Evolutionary conservation across 192 early-diverging fungal genomes (phyloP).

Genomic region (Coemansia aciculifera): DNA sequence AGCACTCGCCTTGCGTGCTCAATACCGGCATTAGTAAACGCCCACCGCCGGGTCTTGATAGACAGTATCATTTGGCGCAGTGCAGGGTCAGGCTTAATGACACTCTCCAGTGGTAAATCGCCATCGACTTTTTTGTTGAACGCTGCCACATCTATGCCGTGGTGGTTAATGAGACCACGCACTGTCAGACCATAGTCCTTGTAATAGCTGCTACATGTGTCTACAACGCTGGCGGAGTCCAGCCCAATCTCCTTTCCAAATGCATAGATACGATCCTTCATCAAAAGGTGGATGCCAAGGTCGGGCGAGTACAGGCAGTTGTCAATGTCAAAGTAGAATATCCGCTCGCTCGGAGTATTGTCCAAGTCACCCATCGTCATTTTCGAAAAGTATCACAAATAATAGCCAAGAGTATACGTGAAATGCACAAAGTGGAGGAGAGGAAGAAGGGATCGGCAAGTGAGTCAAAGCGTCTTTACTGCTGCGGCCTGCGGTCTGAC

Average conservation of each 20-base stretch:
- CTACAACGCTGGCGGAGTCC: slow-evolving; percentile 53
- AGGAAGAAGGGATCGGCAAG: neutral
- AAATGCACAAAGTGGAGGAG: neutral
- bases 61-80: slow-evolving; percentile 63
- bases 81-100: slow-evolving; percentile 61
- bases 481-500: neutral
- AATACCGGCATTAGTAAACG: slow-evolving; percentile 76
- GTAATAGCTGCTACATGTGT: slow-evolving; percentile 62
- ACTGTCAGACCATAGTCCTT: slow-evolving; percentile 72
- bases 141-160: slow-evolving; percentile 64
- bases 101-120: slow-evolving; percentile 62
- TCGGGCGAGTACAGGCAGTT: slow-evolving; percentile 70
- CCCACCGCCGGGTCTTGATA: slow-evolving; percentile 65
- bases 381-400: neutral
- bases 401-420: neutral
- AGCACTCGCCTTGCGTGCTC: slow-evolving; percentile 72
- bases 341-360: slow-evolving; percentile 1
- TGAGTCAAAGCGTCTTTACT: neutral
- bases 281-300: slow-evolving; percentile 57
- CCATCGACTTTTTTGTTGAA: slow-evolving; percentile 71
- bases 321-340: slow-evolving; percentile 83
- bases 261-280: slow-evolving; percentile 62
- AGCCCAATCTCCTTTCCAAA: slow-evolving; percentile 63
- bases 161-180: slow-evolving; percentile 68
- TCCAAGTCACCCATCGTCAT: slow-evolving; percentile 10